Evolutionary conservation across 148 eudicot species (phyloP).

Genomic region (Vaccinium myrtillus): DNA sequence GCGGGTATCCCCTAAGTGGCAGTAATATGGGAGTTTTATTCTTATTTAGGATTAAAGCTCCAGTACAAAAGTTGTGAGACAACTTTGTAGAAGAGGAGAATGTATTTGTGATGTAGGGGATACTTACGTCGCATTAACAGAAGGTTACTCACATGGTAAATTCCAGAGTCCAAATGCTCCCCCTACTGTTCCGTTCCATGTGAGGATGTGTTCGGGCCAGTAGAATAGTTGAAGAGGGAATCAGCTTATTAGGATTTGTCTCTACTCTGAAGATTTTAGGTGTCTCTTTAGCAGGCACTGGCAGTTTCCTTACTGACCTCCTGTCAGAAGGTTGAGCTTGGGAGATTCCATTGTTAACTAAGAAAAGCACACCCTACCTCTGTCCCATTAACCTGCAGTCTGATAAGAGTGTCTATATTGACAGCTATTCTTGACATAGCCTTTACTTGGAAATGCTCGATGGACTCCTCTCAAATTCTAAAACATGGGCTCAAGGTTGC

Average conservation of each 20-base stretch:
- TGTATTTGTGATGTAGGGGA: background rate
- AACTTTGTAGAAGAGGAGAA: background rate
- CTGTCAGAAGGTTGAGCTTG: background rate
- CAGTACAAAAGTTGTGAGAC: background rate
- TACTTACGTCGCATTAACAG: background rate
- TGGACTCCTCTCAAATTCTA: constrained; percentile 44
- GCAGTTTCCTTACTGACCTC: background rate
- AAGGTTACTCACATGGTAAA: background rate
- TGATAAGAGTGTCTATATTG: constrained; percentile 16
- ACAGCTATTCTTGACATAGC: constrained; percentile 79
- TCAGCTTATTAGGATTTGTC: background rate
- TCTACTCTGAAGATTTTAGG: background rate
- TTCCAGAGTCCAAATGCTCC: background rate
- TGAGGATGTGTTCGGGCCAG: background rate
- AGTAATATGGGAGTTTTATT: background rate
- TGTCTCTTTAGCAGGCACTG: background rate
- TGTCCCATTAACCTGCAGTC: constrained; percentile 3
- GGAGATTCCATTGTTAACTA: background rate
- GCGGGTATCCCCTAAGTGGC: background rate
- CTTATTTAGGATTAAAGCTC: background rate
- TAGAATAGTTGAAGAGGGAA: background rate
- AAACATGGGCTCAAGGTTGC: constrained; percentile 61
- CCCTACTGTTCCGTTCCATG: background rate
- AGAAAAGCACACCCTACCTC: background rate
- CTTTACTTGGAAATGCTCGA: constrained; percentile 80